Evolutionary conservation across 345 rosid genomes (phyloP), one percentile per base, ranked within the genome.

Genomic region (Linum trigynum): DNA sequence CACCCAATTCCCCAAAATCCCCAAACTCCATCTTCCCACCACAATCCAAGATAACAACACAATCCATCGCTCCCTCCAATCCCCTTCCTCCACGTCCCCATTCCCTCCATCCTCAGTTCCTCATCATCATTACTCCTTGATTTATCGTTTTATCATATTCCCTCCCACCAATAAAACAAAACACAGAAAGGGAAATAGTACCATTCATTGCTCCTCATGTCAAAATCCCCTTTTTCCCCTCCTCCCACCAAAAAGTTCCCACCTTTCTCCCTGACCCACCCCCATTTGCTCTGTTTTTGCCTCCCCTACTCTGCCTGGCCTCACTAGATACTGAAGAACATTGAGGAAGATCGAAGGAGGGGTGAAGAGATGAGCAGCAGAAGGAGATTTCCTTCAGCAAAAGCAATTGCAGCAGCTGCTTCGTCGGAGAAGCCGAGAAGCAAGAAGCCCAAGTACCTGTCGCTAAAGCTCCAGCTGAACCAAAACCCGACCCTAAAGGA

Each of bases 381-480:
- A 48, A 63, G 50, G 40, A 39, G 6, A 62, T 3, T 9, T 11
- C 23, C 65, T 5, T 14, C 50, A 6, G 67, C 67, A 43, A 75
- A 17, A 15, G 63, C 77, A 39, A 41, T 70, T 3, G 65, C 77
- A 2, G 63, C 91, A 69, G 77, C 53, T 4, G 9, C 53, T 5
- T 48, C 53, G 14, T 48, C 53, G 9, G 15, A 86, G 67, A 81
- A 79, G 74, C 68, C 80, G 40, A 83, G 89, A 64, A 78, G 77
- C 58, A 89, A 73, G 11, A 91, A 75, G 63, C 98, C 87, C 9
- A 89, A 87, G 71, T 87, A 74, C 63, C 76, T 87, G 12, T 84
- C 92, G 62, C 82, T 92, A 10, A 85, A 74, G 69, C 78, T 77
- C 17, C 76, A 83, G 17, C 72, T 80, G 59, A 65, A 66, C 71